phyloP scores from a whole-genome alignment of 2,329 filamentous ascomycete genomes.

The Pseudogymnoascus sp. region DNA sequence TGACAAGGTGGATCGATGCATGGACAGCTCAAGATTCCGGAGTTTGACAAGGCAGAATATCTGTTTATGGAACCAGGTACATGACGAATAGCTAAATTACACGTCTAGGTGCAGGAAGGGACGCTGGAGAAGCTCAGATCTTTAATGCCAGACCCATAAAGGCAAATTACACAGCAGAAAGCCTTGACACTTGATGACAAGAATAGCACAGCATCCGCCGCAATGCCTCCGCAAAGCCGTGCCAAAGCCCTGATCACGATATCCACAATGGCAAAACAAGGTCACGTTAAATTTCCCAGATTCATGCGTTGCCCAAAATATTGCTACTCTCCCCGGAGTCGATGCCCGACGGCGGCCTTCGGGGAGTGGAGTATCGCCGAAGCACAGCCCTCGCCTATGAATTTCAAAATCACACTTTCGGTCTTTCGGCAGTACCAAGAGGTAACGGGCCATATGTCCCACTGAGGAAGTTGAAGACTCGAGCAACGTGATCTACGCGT shows the following conservation, averaged over 20 bases:
- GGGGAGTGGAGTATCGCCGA: neutral
- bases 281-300: constrained; percentile 4
- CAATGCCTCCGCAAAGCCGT: neutral
- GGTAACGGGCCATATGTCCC: neutral
- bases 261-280: neutral
- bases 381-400: constrained; percentile 4
- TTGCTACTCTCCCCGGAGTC: neutral
- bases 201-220: neutral
- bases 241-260: neutral
- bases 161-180: constrained; percentile 1
- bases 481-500: neutral
- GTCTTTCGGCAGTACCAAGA: neutral
- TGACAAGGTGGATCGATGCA: neutral
- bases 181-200: constrained; percentile 4
- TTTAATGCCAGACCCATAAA: neutral
- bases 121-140: constrained; percentile 3
- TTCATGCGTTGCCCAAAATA: neutral
- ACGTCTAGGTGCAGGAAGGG: neutral
- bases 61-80: neutral
- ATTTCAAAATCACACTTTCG: constrained; percentile 1
- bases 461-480: neutral
- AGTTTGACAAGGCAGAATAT: neutral
- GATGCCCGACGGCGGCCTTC: neutral
- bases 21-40: neutral
- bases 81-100: constrained; percentile 7